Percentiles rank a stretch among this genome's conserved stretches.
Conservation (phyloP, 78 protist genomes). For the Mastigamoeba balamuthi region DNA sequence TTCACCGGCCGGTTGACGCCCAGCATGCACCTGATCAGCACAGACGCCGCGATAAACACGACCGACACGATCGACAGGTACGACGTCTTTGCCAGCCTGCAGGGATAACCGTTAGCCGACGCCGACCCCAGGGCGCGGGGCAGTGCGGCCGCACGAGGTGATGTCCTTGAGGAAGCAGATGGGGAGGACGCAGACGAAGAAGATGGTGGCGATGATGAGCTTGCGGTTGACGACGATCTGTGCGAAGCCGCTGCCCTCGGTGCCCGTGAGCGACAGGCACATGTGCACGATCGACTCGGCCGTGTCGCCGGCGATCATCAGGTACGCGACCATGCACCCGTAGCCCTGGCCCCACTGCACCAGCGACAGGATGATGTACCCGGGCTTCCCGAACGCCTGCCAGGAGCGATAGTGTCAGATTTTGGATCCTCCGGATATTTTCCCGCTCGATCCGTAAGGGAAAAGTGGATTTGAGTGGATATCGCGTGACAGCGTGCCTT, state of each 20-base stretch:
- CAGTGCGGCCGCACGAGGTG: neutral
- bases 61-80: neutral
- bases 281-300: neutral
- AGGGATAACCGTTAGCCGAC: neutral
- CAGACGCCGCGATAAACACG: neutral
- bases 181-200: neutral
- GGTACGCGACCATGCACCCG: constrained; percentile 10
- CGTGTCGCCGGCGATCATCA: constrained; percentile 2
- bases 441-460: too few species aligned
- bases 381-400: neutral
- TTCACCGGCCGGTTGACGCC: neutral
- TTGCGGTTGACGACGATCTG: neutral
- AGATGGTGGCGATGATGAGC: neutral
- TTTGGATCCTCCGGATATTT: too few species aligned
- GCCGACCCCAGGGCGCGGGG: neutral
- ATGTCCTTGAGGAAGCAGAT: neutral
- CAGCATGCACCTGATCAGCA: neutral
- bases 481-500: too few species aligned
- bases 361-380: neutral
- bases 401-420: too few species aligned
- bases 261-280: too few species aligned
- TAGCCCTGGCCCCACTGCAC: neutral
- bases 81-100: neutral
- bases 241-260: neutral
- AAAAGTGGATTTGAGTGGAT: neutral